Percentiles rank a stretch among this genome's conserved stretches.
Conservation (phyloP, 1,284 basidiomycete genomes). For the Takashimella koratensis region DNA sequence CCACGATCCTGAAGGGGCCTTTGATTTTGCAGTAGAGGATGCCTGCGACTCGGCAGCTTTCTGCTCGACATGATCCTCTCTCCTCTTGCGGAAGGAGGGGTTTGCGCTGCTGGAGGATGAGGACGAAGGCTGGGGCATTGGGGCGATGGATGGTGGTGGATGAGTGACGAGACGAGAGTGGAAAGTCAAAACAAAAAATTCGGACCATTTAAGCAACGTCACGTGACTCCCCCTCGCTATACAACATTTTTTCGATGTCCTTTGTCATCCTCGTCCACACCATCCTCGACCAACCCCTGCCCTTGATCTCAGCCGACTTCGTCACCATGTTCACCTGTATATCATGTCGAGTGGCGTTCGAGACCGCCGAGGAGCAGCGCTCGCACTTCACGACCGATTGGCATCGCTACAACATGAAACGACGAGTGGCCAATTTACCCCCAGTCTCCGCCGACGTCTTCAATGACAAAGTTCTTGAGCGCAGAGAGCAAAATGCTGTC, state of each 20-base stretch:
- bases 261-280: not conserved
- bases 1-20: constrained; percentile 23
- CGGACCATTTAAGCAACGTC: too few relatives aligned
- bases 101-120: not conserved
- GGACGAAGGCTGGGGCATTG: not conserved
- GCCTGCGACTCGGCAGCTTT: not conserved
- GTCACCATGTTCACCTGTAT: constrained; percentile 71
- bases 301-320: not conserved
- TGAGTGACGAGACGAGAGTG: too few relatives aligned
- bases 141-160: not conserved
- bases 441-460: constrained; percentile 78
- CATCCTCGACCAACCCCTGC: too few relatives aligned
- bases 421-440: constrained; percentile 84
- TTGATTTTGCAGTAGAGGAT: constrained; percentile 1
- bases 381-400: constrained; percentile 90
- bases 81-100: not conserved
- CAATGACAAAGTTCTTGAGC: constrained; percentile 84
- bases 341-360: constrained; percentile 87
- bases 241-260: not conserved
- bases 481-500: constrained; percentile 68
- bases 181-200: too few relatives aligned
- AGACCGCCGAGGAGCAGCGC: constrained; percentile 79
- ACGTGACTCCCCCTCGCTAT: too few relatives aligned
- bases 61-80: too few relatives aligned
- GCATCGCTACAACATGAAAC: constrained; percentile 98